Evolutionary conservation across 306 rosid species (phyloP), one percentile per base, ranked within the genome.

Genomic region (Citrullus mucosospermus): DNA sequence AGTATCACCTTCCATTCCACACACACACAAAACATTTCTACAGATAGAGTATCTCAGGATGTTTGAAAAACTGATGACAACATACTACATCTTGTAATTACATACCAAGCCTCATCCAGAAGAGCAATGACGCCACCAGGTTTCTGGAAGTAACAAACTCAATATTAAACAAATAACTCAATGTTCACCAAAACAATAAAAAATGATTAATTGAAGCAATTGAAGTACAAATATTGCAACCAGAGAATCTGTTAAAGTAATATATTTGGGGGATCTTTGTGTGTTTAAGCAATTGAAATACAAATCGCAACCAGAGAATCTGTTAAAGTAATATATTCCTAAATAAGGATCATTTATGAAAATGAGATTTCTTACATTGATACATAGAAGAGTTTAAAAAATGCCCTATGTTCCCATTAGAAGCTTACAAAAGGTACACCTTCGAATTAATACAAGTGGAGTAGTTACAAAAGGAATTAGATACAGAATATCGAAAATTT

Each of bases 21-120:
- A 46, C 39, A 56, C 32, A 20, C 54, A 20, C 44, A 56, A 28
- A 58, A 32, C 30, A 72, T 34, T 20, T 14, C 1, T 68, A 67
- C 72, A 53, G 66, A 65, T 12, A 28, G 61, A 81, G 8, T 70
- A 63, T 4, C 50, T 60, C 78, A 70, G 66, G 68, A 39, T 30
- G 57, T n/a, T 74, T 13, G 34, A n/a, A 70, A 56, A 84, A 74
- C 36, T 46, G 50, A 61, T 70, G 30, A 77, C 41, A 56, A 36
- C 77, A 65, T 63, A 68, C 54, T 22, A 22, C 10, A 75, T 82
- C 59, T 50, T 67, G 78, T 28, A 14, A 77, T 48, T 61, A 81
- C 96, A 39, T 91, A 95, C 99, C 99, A 95, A 43, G 99, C 99
- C 86, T 95, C 99, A 80, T 95, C 99, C 62, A 95, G 88, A 83